Evolutionary conservation across 805 yeast genomes (phyloP).

Genomic region (Candida namnaoensis): DNA sequence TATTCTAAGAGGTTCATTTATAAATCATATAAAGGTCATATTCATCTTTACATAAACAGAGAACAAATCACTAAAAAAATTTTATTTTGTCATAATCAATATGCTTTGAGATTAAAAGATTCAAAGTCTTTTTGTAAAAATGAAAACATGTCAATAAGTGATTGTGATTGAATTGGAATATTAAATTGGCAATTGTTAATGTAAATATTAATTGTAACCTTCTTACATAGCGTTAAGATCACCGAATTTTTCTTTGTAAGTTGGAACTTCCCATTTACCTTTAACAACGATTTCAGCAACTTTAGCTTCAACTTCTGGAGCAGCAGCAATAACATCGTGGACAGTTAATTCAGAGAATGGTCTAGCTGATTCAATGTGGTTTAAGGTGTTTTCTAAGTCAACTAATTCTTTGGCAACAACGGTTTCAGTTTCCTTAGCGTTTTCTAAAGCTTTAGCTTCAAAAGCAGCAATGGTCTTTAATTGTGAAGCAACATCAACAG

Average conservation of each 20-base stretch:
- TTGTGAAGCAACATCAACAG: slow-evolving; percentile 83
- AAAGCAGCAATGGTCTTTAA: slow-evolving; percentile 86
- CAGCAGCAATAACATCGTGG: slow-evolving; percentile 88
- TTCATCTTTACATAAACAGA: too few species aligned
- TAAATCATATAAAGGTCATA: too few species aligned
- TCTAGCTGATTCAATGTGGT: slow-evolving; percentile 93
- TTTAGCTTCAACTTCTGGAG: slow-evolving; percentile 97
- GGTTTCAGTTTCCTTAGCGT: slow-evolving; percentile 88
- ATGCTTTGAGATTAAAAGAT: slow-evolving; percentile 1
- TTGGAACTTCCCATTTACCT: slow-evolving; percentile 98
- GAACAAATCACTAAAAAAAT: too few species aligned
- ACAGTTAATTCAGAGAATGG: slow-evolving; percentile 96
- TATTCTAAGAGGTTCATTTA: too few species aligned
- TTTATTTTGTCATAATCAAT: slow-evolving; percentile 9
- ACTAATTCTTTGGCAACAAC: slow-evolving; percentile 80
- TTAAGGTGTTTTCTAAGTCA: slow-evolving; percentile 80
- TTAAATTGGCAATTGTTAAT: not conserved
- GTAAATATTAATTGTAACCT: too few species aligned
- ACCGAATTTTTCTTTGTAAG: slow-evolving; percentile 98
- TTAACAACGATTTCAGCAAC: slow-evolving; percentile 89
- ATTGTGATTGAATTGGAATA: not conserved
- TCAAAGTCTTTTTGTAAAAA: too few species aligned
- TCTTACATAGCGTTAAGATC: slow-evolving; percentile 80
- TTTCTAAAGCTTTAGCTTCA: slow-evolving; percentile 91
- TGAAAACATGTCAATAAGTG: too few species aligned